Evolutionary conservation across 1,284 basidiomycete species (phyloP).

Genomic region (Boletellus deceptivus): DNA sequence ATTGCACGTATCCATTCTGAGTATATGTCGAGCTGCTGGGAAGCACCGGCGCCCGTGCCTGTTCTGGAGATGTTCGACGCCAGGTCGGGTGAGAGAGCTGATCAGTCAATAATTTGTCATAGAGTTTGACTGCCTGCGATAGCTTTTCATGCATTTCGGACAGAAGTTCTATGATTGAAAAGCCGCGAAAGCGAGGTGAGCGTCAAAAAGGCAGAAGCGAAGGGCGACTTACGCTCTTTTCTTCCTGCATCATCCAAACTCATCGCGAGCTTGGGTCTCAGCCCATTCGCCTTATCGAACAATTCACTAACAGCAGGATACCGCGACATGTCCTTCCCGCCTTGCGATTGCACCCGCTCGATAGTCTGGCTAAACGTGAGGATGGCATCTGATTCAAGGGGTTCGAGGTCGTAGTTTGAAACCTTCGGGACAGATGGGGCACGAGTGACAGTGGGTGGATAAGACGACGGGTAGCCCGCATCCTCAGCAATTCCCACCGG

Average conservation of each 20-base stretch:
- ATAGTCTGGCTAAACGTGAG: conserved; percentile 88
- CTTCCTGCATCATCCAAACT: conserved; percentile 84
- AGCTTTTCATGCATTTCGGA: conserved; percentile 93
- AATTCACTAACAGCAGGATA: conserved; percentile 83
- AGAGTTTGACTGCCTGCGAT: conserved; percentile 86
- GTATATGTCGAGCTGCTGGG: conserved; percentile 10
- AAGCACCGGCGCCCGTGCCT: conserved; percentile 9
- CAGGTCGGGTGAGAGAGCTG: conserved; percentile 74
- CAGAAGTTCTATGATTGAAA: conserved; percentile 61
- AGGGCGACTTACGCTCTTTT: conserved; percentile 71
- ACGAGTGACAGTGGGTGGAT: conserved; percentile 43
- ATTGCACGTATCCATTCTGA: conserved; percentile 26
- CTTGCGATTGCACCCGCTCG: conserved; percentile 78
- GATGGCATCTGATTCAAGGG: conserved; percentile 80
- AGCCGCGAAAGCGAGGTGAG: neutral
- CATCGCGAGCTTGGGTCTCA: conserved; percentile 82
- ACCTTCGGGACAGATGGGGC: conserved; percentile 45
- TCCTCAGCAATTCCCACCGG: conserved; percentile 58
- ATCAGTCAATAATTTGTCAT: conserved; percentile 84
- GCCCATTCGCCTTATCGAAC: conserved; percentile 78
- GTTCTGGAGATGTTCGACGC: conserved; percentile 37
- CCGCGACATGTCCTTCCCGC: conserved; percentile 71
- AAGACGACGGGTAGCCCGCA: conserved; percentile 41
- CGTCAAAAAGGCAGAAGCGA: neutral
- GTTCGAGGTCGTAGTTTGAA: conserved; percentile 76